A percentile compares a stretch with the other conserved stretches of the same genome.
Conservation (phyloP, 2,329 filamentous ascomycete genomes). For the Xylaria sp. region DNA sequence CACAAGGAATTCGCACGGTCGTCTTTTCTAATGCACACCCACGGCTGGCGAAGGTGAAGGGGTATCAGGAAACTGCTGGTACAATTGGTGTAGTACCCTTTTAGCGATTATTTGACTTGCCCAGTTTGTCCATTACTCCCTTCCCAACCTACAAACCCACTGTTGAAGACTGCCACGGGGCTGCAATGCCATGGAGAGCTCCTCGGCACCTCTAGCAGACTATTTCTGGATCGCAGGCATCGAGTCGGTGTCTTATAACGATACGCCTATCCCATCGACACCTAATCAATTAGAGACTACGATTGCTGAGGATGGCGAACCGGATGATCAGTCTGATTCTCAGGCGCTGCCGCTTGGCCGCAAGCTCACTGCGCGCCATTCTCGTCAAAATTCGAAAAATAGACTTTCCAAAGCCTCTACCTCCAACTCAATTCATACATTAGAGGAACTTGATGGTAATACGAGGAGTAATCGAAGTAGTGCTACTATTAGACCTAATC, state of each 20-base stretch:
- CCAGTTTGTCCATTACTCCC: neutral
- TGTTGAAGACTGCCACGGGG: conserved; percentile 37
- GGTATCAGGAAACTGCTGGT: conserved; percentile 17
- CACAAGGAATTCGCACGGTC: conserved; percentile 11
- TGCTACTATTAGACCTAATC: conserved; percentile 66
- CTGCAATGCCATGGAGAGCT: conserved; percentile 64
- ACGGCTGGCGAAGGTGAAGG: conserved; percentile 21
- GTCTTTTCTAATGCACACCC: conserved; percentile 28
- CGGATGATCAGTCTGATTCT: conserved; percentile 55
- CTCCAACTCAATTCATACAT: conserved; percentile 62
- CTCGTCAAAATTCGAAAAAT: conserved; percentile 69
- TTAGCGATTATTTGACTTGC: conserved; percentile 28
- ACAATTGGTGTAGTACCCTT: conserved; percentile 11
- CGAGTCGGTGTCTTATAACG: conserved; percentile 73
- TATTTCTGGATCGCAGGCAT: conserved; percentile 82
- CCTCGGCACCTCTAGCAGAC: conserved; percentile 74
- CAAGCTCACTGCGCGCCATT: conserved; percentile 63
- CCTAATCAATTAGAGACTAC: conserved; percentile 63
- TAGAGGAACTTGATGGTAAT: conserved; percentile 68
- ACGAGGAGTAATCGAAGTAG: conserved; percentile 73
- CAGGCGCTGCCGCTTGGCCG: conserved; percentile 47
- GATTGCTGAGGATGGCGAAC: conserved; percentile 71
- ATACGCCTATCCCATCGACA: conserved; percentile 55
- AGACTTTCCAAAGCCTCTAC: conserved; percentile 65
- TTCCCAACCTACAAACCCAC: conserved; percentile 25